Evolutionary conservation across 1,139 yeast genomes (phyloP), one percentile per base, ranked within the genome.

Genomic region (Cylindricascospora bacillispora): DNA sequence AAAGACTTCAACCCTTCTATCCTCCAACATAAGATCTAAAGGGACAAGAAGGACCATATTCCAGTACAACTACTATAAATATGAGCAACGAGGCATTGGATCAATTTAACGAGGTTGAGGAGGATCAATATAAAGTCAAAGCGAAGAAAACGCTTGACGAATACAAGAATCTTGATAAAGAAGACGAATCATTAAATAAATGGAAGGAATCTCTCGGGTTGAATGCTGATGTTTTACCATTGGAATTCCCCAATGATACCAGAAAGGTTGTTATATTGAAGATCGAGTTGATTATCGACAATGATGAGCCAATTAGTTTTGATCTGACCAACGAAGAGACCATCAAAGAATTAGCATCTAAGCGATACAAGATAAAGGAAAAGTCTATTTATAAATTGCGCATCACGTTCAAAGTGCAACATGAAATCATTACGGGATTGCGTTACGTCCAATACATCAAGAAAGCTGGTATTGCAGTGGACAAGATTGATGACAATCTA

Each of bases 121-220:
- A 76, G 40, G 85, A 77, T 48, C 61, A 65, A 36, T 85, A 82
- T 64, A 73, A 70, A 40, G 89, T 83, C 15, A 71, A 81, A 4
- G 89, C 78, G 40, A 83, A 83, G 63, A 83, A 83, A 53, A 80
- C 93, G 21, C 67, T 85, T 34, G 86, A 72, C 30, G 95, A 85
- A 53, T 85, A 85, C 57, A 71, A 80, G 37, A 69, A 74, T 38
- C 57, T 85, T 43, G 97, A 85, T 52, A 92, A 92, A 5, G 82
- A 83, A 44, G 97, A 85, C 52, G 95, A 82, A 56, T 78, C 93
- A 25, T 64, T 86, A 43, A 82, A 80, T 40, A 82, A 81, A 55
- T 86, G 97, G 97, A 86, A 86, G 58, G 83, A 77, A 35, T 79
- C 93, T 1, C 63, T 86, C 24, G 97, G 97, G 1, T 63, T 85